phyloP scores from a whole-genome alignment of 257 asterid genomes.

The Primulina eburnea region DNA sequence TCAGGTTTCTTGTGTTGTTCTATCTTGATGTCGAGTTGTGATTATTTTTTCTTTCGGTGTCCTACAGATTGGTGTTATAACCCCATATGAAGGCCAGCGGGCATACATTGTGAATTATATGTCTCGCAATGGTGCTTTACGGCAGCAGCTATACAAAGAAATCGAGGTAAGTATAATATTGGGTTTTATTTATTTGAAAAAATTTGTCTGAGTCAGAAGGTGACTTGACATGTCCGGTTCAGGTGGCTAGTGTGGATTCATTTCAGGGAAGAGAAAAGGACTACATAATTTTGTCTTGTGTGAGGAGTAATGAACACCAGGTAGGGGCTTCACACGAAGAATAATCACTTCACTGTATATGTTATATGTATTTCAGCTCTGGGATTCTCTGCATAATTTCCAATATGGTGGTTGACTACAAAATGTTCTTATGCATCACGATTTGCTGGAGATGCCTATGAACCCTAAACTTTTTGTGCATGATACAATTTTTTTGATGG shows the following conservation, averaged over 20 bases:
- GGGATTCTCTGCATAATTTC: not conserved
- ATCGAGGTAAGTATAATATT: constrained; percentile 60
- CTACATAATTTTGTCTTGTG: constrained; percentile 89
- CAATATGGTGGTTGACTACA: not conserved
- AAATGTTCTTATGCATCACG: not conserved
- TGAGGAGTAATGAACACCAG: constrained; percentile 99
- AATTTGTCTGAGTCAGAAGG: constrained; percentile 1
- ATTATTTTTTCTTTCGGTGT: constrained; percentile 11
- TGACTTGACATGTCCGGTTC: constrained; percentile 28
- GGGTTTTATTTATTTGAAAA: not conserved
- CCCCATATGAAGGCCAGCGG: constrained; percentile 98
- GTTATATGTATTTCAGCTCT: not conserved
- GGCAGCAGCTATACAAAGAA: constrained; percentile 98
- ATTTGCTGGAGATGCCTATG: not conserved
- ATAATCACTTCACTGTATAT: not conserved
- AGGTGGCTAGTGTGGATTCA: constrained; percentile 99
- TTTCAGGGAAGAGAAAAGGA: constrained; percentile 99
- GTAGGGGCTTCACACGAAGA: constrained; percentile 28
- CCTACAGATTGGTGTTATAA: constrained; percentile 89
- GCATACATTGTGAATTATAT: constrained; percentile 95
- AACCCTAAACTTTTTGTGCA: not conserved
- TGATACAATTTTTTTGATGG: not conserved
- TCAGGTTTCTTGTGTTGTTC: constrained; percentile 15
- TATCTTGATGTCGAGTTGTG: constrained; percentile 18
- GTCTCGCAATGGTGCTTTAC: constrained; percentile 93